Base-by-base conservation (phyloP, 2,329 filamentous ascomycete genomes). In the Pyrenochaeta sp. region DNA sequence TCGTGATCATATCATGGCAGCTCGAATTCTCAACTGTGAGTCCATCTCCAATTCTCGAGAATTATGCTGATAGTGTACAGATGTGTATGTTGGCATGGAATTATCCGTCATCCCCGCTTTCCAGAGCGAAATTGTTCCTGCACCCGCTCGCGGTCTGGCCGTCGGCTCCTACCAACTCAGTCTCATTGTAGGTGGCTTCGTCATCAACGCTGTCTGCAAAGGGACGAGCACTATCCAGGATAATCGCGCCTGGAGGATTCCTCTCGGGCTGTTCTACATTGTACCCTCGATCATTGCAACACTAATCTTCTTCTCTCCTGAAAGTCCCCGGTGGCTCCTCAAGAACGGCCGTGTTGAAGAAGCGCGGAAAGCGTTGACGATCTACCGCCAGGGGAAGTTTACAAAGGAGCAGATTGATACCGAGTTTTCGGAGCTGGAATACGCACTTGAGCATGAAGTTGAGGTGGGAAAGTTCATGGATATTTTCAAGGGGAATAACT, bases 51-150 rank as follows among this genome's bases (percentile, higher is more conserved):
- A 17, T 8, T 23, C 13, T 13, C n/a, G 15, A 10, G 19, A 13
- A 28, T 17, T 17, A 32, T 35, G 7, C 32, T 44, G 13, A 31
- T 14, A 15, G 17, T 6, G 5, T 21, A 17, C 28, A 41, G 41
- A 48, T 32, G 29, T 48, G 2, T 48, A 48, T 17, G 35, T 48
- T 15, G 44, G 44, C 27, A 48, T 48, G 44, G 44, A 48, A 26
- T 29, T 48, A 3, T 20, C 44, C n/a, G 39, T 48, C 3, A 35
- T 48, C n/a, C 44, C 44, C 10, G 39, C 35, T 9, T 43, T 48
- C n/a, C 44, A 48, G 23, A 38, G 34, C 11, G 44, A 48, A 31
- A 43, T 48, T 15, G 39, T 43, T 14, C 44, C 44, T 14, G 44
- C 44, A 3, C 27, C 38, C 11, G 39, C 36, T 23, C 44, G 44